phyloP scores from a whole-genome alignment of 805 yeast genomes.

The Isabelozyma heimii region DNA sequence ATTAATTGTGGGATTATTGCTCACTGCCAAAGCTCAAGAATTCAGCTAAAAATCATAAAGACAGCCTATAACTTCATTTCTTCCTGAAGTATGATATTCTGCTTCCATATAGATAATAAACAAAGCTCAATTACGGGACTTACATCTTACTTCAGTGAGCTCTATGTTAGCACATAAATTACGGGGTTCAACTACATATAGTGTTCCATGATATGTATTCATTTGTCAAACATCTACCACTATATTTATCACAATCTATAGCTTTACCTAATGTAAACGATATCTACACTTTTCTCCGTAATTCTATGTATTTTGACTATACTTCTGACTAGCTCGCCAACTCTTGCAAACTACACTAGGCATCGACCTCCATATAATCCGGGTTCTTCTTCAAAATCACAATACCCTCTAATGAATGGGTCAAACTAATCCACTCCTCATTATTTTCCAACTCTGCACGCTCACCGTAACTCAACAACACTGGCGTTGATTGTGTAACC shows the following conservation, averaged over 20 bases:
- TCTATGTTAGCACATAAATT: no score
- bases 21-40: constrained; percentile 95
- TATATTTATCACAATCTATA: background rate
- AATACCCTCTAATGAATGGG: constrained; percentile 85
- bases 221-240: no score
- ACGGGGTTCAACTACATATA: no score
- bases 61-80: background rate
- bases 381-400: constrained; percentile 91
- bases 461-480: constrained; percentile 87
- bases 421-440: constrained; percentile 83
- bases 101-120: background rate
- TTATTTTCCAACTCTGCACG: constrained; percentile 91
- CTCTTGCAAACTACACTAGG: constrained; percentile 6
- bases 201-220: no score
- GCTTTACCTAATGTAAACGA: background rate
- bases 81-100: background rate
- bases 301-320: no score
- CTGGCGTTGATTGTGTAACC: constrained; percentile 99
- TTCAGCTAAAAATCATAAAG: constrained; percentile 49
- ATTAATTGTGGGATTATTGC: constrained; percentile 90
- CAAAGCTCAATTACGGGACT: background rate
- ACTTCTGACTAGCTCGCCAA: no score
- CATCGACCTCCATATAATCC: constrained; percentile 66
- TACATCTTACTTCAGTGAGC: background rate
- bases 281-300: no score